Conservation (phyloP, 2,329 filamentous ascomycete genomes). For the Teratosphaeria pseudoeucalypti region DNA sequence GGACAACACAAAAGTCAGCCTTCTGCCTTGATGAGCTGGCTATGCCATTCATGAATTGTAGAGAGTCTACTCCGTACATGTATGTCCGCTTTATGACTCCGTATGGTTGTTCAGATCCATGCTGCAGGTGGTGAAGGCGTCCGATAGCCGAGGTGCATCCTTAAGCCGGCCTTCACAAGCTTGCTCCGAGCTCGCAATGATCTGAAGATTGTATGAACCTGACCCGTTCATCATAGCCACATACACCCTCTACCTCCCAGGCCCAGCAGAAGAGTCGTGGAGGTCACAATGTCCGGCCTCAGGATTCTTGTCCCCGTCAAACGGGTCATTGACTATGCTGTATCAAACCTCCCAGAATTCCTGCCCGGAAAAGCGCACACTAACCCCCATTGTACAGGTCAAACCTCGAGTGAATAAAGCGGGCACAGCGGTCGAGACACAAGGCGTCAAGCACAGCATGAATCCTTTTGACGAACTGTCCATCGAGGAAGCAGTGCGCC, state of each 20-base stretch:
- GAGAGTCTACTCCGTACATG: background rate
- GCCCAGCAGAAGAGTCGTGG: background rate
- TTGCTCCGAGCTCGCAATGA: background rate
- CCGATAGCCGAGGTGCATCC: background rate
- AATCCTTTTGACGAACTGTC: conserved; percentile 99
- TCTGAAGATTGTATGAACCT: background rate
- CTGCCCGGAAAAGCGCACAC: conserved; percentile 1
- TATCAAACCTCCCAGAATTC: conserved; percentile 20
- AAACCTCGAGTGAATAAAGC: conserved; percentile 61
- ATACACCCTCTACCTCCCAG: background rate
- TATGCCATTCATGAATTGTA: background rate
- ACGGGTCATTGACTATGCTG: conserved; percentile 50
- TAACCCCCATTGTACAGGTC: conserved; percentile 36
- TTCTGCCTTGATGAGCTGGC: background rate
- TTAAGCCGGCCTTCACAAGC: background rate
- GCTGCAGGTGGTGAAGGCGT: background rate
- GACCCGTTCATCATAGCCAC: background rate
- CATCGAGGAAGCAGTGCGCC: conserved; percentile 87
- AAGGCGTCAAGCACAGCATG: conserved; percentile 92
- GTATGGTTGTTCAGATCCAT: background rate
- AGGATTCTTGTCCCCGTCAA: conserved; percentile 48
- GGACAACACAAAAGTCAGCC: background rate
- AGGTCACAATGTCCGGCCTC: conserved; percentile 35
- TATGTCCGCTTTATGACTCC: background rate
- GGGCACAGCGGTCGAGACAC: conserved; percentile 79